Base-by-base conservation (phyloP, 768 basidiomycete species). In the Erythrobasidium yunnanense region DNA sequence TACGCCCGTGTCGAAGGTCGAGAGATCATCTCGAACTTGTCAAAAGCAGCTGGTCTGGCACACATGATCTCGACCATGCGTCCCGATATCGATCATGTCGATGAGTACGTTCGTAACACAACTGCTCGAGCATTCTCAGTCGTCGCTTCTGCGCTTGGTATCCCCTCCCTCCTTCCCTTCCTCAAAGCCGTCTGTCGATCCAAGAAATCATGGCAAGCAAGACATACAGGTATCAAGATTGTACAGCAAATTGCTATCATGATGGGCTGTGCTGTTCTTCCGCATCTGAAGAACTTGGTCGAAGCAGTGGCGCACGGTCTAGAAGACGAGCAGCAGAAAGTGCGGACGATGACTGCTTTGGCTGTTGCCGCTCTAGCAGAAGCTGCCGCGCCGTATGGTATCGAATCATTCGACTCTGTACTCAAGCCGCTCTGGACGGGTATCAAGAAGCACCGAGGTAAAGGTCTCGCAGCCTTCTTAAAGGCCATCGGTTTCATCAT, bases 51-150 rank as follows among this genome's bases (percentile, higher is more conserved):
- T 30, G 95, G 95, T 77, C 85, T 99, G 25, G 93, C 95, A 1
- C 95, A 99, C 78, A 97, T 99, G 95, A 99, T 99, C 73, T 99
- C 95, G 34, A 99, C 93, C 20, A 97, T 99, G 93, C 87, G 93
- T 71, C 93, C 95, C 2, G 93, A 99, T 81, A 97, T 97, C 69
- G 93, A 99, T 77, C 93, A 97, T 72, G 91, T 95, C 47, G 93
- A 99, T 74, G 95, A 99, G 77, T 97, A 99, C 70, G 93, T 97
- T 2, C 88, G 93, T 67, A 99, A 99, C 77, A 99, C 95, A 47
- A 99, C 95, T 17, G 93, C 95, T 34, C 87, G 95, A 72, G 95
- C 95, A 2, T 75, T 97, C 81, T 95, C 92, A 27, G 95, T 99
- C 65, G 95, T 97, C 65, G 95, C 95, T 11, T 97, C 93, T 1